These are phyloP conservation scores for Sphenostylis stenocarpa DNA, from an alignment of 306 rosid genomes.

Conservation along the genomic window DNA sequence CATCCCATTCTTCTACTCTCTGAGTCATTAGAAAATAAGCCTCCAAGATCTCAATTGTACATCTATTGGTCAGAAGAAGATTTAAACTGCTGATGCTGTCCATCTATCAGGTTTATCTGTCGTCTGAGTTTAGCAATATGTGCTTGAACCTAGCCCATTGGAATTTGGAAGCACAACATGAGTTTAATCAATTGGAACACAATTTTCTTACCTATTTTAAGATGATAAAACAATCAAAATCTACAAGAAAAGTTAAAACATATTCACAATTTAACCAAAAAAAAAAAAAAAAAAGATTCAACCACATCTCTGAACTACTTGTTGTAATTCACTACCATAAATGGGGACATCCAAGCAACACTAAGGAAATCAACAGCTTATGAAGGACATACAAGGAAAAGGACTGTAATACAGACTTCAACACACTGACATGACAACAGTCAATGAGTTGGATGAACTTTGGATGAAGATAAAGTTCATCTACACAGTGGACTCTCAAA, in stretches of 20 bases:
- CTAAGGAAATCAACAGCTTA: slow-evolving; percentile 4
- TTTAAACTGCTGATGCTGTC: slow-evolving; percentile 56
- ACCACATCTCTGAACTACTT: background rate
- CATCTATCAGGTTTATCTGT: slow-evolving; percentile 57
- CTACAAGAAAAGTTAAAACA: slow-evolving; percentile 21
- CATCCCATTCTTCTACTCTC: slow-evolving; percentile 9
- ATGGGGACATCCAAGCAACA: background rate
- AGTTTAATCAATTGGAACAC: slow-evolving; percentile 13
- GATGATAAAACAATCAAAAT: background rate
- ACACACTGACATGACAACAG: background rate
- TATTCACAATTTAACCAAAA: background rate
- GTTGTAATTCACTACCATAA: slow-evolving; percentile 12
- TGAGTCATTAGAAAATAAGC: slow-evolving; percentile 8
- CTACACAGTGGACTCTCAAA: background rate
- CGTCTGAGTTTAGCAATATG: slow-evolving; percentile 66
- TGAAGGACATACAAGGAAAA: slow-evolving; percentile 10
- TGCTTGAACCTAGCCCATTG: slow-evolving; percentile 61
- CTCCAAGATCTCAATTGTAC: slow-evolving; percentile 30
- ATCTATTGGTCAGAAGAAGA: slow-evolving; percentile 51
- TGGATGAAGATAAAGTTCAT: slow-evolving; percentile 22
- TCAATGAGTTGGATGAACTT: slow-evolving; percentile 15
- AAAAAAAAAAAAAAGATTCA: slow-evolving; percentile 10
- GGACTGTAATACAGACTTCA: background rate
- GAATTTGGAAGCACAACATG: slow-evolving; percentile 14
- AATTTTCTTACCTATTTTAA: background rate